Base-by-base conservation (phyloP, 495 filamentous ascomycete genomes). In the Pseudomonodictys pantanalensis region DNA sequence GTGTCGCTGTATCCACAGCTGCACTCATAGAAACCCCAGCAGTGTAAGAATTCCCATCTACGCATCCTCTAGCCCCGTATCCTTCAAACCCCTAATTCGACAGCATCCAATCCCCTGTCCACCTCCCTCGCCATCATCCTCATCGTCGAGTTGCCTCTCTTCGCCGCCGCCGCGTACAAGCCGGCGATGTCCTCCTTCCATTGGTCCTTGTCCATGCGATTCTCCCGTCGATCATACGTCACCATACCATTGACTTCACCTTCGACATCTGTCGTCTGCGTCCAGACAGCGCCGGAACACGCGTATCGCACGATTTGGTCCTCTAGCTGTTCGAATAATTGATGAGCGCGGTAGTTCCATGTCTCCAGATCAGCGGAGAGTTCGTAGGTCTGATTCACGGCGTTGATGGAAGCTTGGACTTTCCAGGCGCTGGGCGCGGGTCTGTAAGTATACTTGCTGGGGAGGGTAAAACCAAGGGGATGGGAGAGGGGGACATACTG, bases 171-270 rank as follows among this genome's bases (percentile, higher is more conserved):
- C 38, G 77, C 75, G 66, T 83, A 86, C 35, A 87, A 66, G 3
- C 71, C 79, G 68, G 79, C 62, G 38, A 87, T 83, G 68, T 87
- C 85, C 2, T 55, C 65, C 54, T 74, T 75, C 85, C 85, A 87
- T 72, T 83, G 81, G 32, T 68, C 66, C 57, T 72, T 73, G 66
- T 87, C 72, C 2, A 79, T 76, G 18, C 84, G 73, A 52, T 80
- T 68, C 0, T 86, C 32, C 26, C 22, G 48, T 53, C 86, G 81
- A 70, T 89, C 85, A 55, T 87, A 87, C 1, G 84, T 86, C 57
- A 86, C 69, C 52, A 89, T 67, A 3, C 86, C 86, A 62, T 89
- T 89, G 43, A 87, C 81, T 70, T 89, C 86, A n/a, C 84, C 84
- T 68, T 89, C 86, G 9, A 89, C 84, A 64, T 89, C 85, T 0